These are phyloP conservation scores for Candida nemodendra DNA, from an alignment of 805 yeast genomes.

Conservation along the genomic window DNA sequence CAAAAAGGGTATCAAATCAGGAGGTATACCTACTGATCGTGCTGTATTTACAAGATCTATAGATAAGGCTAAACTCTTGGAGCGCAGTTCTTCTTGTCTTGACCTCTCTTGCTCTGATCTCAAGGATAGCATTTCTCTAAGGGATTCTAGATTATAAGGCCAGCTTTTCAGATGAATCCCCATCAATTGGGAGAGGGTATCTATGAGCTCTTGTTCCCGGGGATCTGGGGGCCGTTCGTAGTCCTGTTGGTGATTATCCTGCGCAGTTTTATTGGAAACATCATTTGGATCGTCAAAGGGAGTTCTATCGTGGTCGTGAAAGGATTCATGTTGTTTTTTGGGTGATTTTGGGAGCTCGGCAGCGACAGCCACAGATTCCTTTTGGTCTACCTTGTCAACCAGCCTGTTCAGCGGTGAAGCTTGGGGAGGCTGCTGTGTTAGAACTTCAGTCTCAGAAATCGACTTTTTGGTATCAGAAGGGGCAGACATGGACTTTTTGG, in stretches of 20 bases:
- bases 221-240: no score
- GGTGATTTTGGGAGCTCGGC: no score
- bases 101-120: conserved; percentile 44
- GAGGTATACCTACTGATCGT: conserved; percentile 19
- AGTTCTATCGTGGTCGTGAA: no score
- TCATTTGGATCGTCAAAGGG: no score
- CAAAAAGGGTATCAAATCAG: conserved; percentile 26
- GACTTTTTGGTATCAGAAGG: neutral
- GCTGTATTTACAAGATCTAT: conserved; percentile 38
- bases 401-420: conserved; percentile 16
- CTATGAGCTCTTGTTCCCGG: neutral
- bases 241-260: no score
- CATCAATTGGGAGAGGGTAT: conserved; percentile 9
- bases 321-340: no score
- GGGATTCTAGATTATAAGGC: conserved; percentile 37
- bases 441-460: neutral
- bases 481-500: neutral
- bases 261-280: no score
- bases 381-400: no score
- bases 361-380: no score
- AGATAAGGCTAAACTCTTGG: conserved; percentile 33
- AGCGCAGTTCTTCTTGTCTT: conserved; percentile 36
- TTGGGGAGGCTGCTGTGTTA: conserved; percentile 6
- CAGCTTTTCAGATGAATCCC: conserved; percentile 19
- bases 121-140: conserved; percentile 36